Evolutionary conservation across 163 green algal genomes (phyloP), one percentile per base, ranked within the genome.

Genomic region (Volvox carteri): DNA sequence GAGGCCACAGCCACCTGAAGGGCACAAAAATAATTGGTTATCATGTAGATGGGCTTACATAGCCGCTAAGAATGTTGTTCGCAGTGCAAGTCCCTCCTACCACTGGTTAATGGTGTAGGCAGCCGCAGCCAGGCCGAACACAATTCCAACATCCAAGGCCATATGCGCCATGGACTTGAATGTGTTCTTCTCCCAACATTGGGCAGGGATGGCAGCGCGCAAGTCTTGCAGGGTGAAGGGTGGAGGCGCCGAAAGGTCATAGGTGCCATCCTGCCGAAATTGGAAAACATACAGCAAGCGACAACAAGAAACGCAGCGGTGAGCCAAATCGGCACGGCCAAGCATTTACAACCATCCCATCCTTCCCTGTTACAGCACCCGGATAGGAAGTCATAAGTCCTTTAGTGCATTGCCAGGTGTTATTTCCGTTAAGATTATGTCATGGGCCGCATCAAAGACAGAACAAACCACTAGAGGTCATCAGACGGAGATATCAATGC

Each of bases 141-240:
- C 97, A 33, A 99, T 92, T 62, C 90, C 96, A 4, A 99, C 94
- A 76, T 99, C 97, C 48, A 95, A 79, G 0, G 92, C 91, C 12
- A 98, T 92, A 92, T 97, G 94, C 11, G 91, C 88, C 28, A 98
- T 86, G 5, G 95, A 98, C 65, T 93, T 94, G 73, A 92, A 87
- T 1, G 95, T 91, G 92, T 98, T 93, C 91, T 97, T 97, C 91
- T 98, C 90, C 92, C 95, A 99, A 94, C 96, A 98, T 37, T 98
- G 88, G 25, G 84, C 88, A 48, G 94, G 94, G 50, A 96, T 96
- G 35, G 94, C 94, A 74, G 90, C 87, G 48, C 94, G 85, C 28
- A 96, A 84, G 86, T 96, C 94, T 56, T 83, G 25, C 67, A 96
- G 87, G 19, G 56, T 88, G 86, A 96, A 96, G 1, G 94, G 94